Evolutionary conservation across 495 filamentous ascomycete species (phyloP).

Genomic region (Aspergillus incahuasiensis): DNA sequence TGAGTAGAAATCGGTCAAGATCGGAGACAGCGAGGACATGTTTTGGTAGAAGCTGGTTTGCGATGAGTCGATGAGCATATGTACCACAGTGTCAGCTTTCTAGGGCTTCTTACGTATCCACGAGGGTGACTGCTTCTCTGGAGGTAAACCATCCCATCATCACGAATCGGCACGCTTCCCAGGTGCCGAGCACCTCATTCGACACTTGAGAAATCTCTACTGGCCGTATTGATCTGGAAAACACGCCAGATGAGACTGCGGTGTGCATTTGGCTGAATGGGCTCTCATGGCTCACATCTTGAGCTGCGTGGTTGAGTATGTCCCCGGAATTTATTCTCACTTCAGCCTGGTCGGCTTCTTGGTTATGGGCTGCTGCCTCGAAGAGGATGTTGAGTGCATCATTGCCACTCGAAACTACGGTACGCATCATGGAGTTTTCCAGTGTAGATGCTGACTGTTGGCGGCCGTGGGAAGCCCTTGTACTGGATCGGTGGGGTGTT

Average conservation of each 20-base stretch:
- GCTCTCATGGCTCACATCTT: constrained; percentile 16
- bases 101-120: constrained; percentile 46
- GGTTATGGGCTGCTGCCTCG: constrained; percentile 42
- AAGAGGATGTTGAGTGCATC: constrained; percentile 52
- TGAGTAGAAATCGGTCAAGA: constrained; percentile 48
- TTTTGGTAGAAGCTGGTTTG: constrained; percentile 43
- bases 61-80: constrained; percentile 31
- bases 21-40: constrained; percentile 49
- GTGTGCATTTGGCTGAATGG: constrained; percentile 8
- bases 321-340: constrained; percentile 11
- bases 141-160: constrained; percentile 52
- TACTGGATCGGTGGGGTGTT: not conserved
- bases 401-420: constrained; percentile 47
- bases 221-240: constrained; percentile 21
- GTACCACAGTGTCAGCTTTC: not conserved
- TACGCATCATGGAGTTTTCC: constrained; percentile 45
- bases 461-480: constrained; percentile 9
- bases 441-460: constrained; percentile 32
- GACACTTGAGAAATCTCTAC: constrained; percentile 29
- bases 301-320: constrained; percentile 11
- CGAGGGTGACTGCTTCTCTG: constrained; percentile 44
- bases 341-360: constrained; percentile 23
- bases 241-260: constrained; percentile 14
- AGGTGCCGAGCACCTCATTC: constrained; percentile 37
- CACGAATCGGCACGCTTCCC: constrained; percentile 49